Percentiles rank a stretch among this genome's conserved stretches.
Evolutionary conservation across 208 protist genomes (phyloP).

Genomic region (Phytomonas sp.): DNA sequence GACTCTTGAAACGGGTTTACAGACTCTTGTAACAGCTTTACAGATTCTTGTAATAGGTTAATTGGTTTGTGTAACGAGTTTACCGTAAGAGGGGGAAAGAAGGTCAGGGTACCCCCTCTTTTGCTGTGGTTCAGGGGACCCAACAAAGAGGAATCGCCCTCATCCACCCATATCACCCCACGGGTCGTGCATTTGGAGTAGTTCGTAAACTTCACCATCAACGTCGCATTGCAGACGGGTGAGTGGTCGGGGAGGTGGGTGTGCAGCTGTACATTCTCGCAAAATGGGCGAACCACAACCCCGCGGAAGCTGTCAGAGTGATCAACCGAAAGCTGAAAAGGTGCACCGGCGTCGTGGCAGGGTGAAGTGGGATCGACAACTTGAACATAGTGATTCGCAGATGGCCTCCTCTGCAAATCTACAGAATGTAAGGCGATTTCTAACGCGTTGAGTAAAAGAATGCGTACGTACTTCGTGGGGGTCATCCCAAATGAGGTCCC

Average conservation of each 20-base stretch:
- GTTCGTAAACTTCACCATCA: neutral
- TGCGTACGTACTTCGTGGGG: slow-evolving; percentile 22
- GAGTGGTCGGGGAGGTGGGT: neutral
- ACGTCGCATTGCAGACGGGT: neutral
- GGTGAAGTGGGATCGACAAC: neutral
- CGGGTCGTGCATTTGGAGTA: slow-evolving; percentile 1
- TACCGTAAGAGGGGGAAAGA: too few species aligned
- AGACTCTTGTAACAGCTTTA: too few species aligned
- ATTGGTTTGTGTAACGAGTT: neutral
- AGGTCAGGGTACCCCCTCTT: neutral
- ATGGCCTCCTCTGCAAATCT: neutral
- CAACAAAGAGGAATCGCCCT: neutral
- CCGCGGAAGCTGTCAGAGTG: neutral
- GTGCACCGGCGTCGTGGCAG: neutral
- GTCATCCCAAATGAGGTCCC: slow-evolving; percentile 8
- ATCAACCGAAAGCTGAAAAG: neutral
- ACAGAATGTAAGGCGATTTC: slow-evolving; percentile 7
- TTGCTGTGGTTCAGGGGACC: neutral
- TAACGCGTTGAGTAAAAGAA: slow-evolving; percentile 28
- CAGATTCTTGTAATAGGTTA: too few species aligned
- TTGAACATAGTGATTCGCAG: neutral
- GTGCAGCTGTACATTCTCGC: neutral
- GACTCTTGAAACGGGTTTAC: neutral
- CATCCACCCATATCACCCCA: neutral
- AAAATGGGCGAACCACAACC: neutral